A percentile compares a stretch with the other conserved stretches of the same genome.
Conservation (phyloP, 2,329 filamentous ascomycete species). For the Paramyrothecium roridum region DNA sequence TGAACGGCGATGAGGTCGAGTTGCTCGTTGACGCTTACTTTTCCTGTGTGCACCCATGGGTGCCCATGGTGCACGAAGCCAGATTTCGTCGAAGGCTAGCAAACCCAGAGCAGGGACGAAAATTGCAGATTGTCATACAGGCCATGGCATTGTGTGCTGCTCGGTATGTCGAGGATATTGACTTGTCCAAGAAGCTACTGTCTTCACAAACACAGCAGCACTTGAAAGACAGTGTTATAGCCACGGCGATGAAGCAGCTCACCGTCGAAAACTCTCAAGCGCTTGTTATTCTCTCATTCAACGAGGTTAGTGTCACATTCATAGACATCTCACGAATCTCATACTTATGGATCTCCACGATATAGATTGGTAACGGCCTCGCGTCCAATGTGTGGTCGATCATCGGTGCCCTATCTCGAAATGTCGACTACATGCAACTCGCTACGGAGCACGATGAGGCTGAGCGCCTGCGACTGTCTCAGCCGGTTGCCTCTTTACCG, state of each 20-base stretch:
- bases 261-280: conserved; percentile 32
- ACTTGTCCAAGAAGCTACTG: neutral
- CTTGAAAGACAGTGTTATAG: conserved; percentile 7
- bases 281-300: conserved; percentile 31
- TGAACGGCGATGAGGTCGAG: neutral
- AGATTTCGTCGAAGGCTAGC: conserved; percentile 19
- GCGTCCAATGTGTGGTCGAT: conserved; percentile 21
- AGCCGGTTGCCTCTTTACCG: conserved; percentile 20
- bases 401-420: conserved; percentile 21
- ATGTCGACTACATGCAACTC: conserved; percentile 24
- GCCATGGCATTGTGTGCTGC: conserved; percentile 25
- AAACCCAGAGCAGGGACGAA: conserved; percentile 13
- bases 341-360: neutral
- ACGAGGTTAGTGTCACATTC: conserved; percentile 26
- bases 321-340: conserved; percentile 7
- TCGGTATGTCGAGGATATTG: conserved; percentile 20
- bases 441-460: conserved; percentile 21
- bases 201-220: neutral
- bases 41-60: conserved; percentile 32
- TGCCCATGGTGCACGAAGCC: conserved; percentile 32
- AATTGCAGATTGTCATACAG: conserved; percentile 27
- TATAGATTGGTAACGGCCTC: conserved; percentile 21
- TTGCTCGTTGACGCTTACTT: conserved; percentile 29
- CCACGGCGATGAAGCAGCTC: conserved; percentile 25
- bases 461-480: conserved; percentile 22